Evolutionary conservation across 345 rosid genomes (phyloP), one percentile per base, ranked within the genome.

Genomic region (Acer yangbiense): DNA sequence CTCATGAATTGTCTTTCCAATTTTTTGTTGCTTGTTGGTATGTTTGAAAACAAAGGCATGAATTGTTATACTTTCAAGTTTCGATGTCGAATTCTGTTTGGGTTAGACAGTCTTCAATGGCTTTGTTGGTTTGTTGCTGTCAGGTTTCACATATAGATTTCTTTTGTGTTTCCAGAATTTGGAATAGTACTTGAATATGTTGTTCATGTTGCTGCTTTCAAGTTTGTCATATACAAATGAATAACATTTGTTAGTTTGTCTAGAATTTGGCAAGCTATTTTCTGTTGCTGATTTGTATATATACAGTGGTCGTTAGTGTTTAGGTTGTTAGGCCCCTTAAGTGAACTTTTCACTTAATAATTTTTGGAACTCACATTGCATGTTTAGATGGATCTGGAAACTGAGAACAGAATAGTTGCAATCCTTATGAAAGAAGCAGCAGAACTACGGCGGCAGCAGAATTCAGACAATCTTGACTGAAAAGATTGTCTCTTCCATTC

Each of bases 391-490:
- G 98, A 96, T 89, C 77, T 96, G 74, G 93, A 91, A 77, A 94
- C 97, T 20, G 99, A 94, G 71, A 96, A 96, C 78, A 85, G 94
- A 73, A 88, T 96, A 80, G 98, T 95, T 79, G 86, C 97, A 23
- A 83, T 92, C 79, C 94, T 96, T 27, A 77, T 96, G 82, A 92
- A 90, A 84, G 99, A 96, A 87, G 97, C 98, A 3, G 94, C 95
- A 23, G 99, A 94, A 48, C 85, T 92, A 82, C 89, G 92, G 68
- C 85, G 85, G 61, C 89, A 84, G 27, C 27, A 25, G 27, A 25
- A 25, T 25, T 25, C 25, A 25, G 25, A 25, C 25, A 25, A 25
- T 25, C 27, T 25, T 44, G 58, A 44, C 29, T 5, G 68, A 65
- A 46, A 69, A 50, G 11, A 9, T 3, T 25, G 27, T 35, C 71